Evolutionary conservation across 768 basidiomycete genomes (phyloP), one percentile per base, ranked within the genome.

Genomic region (Lyophyllum shimeji): DNA sequence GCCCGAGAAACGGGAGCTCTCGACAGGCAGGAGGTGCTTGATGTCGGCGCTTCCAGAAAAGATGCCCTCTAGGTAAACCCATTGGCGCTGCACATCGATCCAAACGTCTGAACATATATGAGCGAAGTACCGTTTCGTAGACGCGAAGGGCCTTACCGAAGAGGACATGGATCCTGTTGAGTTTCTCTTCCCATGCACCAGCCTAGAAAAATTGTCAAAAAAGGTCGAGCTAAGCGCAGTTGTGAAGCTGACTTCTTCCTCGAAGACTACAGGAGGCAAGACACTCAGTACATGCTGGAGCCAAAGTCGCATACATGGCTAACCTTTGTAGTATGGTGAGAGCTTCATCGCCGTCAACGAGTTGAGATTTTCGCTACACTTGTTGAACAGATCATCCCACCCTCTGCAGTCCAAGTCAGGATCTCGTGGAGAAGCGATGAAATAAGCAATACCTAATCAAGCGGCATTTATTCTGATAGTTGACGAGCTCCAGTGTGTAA

Each of bases 31-130:
- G 13, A 99, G 85, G 69, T 99, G 97, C 69, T 98, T 98, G 82
- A 99, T 98, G 67, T 99, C 97, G 23, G 95, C 97, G 63, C 95
- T 98, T 31, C 96, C 95, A n/a, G 96, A 93, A 74, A 99, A 99
- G 63, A 99, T 99, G 42, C 97, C 97, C 71, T 99, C 97, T 50
- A 99, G 82, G 69, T 99, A 99, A 0, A 99, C 97, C 97, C 97
- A 99, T 76, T 99, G 97, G 7, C 97, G 86, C 64, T 99, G 97
- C 15, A 99, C 97, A 63, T 99, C 97, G 62, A 99, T 97, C 97
- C 97, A 99, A 34, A 98, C 90, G 71, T 99, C 93, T 93, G 60
- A 15, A 43, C 34, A 0, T 6, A 37, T 29, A 31, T 55, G 23
- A 6, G 44, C 57, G 44, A 69, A 50, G 42, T 37, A 42, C 39